Base-by-base conservation (phyloP, 805 yeast genomes). In the Candida chilensis region DNA sequence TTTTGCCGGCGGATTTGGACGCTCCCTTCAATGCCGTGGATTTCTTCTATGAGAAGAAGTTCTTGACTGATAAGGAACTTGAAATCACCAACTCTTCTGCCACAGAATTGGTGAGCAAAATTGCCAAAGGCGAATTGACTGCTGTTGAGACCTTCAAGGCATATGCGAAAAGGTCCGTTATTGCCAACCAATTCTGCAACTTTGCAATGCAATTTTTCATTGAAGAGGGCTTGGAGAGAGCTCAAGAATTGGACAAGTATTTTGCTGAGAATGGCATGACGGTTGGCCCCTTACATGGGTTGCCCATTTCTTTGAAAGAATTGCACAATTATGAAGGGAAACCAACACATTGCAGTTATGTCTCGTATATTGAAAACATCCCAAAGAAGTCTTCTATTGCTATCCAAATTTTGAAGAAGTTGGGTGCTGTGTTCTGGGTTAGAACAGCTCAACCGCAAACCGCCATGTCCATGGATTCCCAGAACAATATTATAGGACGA, bases 281-380 rank as follows among this genome's bases (percentile, higher is more conserved):
- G 6, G 37, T 54, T n/a, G 77, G 77, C 27, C 76, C 79, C 1
- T 55, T 76, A 32, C 81, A 78, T 27, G 83, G 84, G 2, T 48
- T 77, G 38, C 82, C 83, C 5, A 54, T 77, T 29, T 72, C 82
- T 2, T 49, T 77, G 32, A 77, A 77, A 45, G 84, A 76, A 39
- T 75, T 76, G 27, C 64, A 58, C 40, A 52, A 57, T 30, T 63
- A 63, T 33, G 57, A 50, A 27, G 79, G 77, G 24, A 65, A 57
- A 32, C 67, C 69, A 40, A 65, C 78, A 1, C 67, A 70, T 32
- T 66, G 64, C 15, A 73, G 75, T 4, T 67, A 63, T 41, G 67
- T 72, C 20, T 43, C 54, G n/a, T 37, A 41, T 24, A 45, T 65
- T 18, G 61, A 59, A 35, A 54, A 66, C 37, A 63, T 73, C 14